Conservation (phyloP, 2,329 filamentous ascomycete species). For the Falciphora oryzae region DNA sequence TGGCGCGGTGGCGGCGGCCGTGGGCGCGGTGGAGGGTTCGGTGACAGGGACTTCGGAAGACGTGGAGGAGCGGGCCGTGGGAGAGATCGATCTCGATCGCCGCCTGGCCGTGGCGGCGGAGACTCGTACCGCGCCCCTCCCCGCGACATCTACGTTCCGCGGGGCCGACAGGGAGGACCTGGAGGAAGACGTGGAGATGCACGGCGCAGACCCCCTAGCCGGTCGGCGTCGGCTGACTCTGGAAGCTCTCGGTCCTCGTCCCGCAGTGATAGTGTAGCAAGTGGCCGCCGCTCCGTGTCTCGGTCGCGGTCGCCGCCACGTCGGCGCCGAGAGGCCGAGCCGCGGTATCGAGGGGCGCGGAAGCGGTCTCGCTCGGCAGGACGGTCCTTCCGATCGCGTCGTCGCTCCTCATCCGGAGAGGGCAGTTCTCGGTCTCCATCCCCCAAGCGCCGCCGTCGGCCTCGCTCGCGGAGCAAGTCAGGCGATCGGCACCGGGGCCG, state of each 20-base stretch:
- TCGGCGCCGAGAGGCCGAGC: slow-evolving; percentile 1
- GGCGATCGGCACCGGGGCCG: slow-evolving; percentile 32
- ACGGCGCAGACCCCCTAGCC: slow-evolving; percentile 33
- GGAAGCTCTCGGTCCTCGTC: slow-evolving; percentile 29
- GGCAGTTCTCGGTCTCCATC: slow-evolving; percentile 31
- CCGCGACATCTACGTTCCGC: slow-evolving; percentile 49
- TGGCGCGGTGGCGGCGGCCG: slow-evolving; percentile 49
- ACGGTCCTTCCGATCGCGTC: slow-evolving; percentile 21
- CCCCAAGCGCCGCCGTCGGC: slow-evolving; percentile 46
- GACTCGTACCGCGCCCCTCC: slow-evolving; percentile 30
- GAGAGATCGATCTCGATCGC: slow-evolving; percentile 42
- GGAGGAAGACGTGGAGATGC: slow-evolving; percentile 36
- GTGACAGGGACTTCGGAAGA: slow-evolving; percentile 42
- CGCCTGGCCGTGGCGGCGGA: slow-evolving; percentile 35
- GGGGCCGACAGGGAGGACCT: slow-evolving; percentile 35
- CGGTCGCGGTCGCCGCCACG: slow-evolving; percentile 15
- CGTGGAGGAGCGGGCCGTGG: slow-evolving; percentile 40
- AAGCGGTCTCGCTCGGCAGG: slow-evolving; percentile 32
- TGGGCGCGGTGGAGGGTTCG: slow-evolving; percentile 44
- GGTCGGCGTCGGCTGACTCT: slow-evolving; percentile 28
- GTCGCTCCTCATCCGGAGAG: slow-evolving; percentile 24
- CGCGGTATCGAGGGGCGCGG: slow-evolving; percentile 17
- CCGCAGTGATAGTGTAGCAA: slow-evolving; percentile 23
- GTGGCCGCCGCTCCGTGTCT: slow-evolving; percentile 23
- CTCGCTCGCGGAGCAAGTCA: slow-evolving; percentile 42